Evolutionary conservation across 1,284 basidiomycete genomes (phyloP), one percentile per base, ranked within the genome.

Genomic region (Ganoderma sp.): DNA sequence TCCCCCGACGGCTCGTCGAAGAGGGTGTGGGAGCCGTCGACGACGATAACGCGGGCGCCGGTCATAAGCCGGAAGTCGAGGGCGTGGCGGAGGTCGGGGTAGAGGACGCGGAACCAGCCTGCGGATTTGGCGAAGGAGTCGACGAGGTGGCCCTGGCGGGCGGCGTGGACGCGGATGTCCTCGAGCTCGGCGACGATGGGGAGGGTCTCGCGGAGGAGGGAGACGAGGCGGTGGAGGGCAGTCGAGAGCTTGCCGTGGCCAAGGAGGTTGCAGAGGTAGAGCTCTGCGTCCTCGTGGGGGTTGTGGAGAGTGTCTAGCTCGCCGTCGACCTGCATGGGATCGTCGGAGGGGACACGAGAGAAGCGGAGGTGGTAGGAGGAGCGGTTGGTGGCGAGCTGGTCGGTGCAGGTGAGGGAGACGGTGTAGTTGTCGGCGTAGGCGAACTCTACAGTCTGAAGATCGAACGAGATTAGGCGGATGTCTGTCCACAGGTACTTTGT

Each of bases 361-460:
- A 93, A 93, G 37, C 85, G 85, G n/a, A 93, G 85, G 70, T 88
- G 85, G 74, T 92, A 93, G 19, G 87, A 88, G 19, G 89, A 89
- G 39, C 88, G 88, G 0, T 83, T 84, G 0, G 84, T 81, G 2
- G 87, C 87, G 17, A 91, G 83, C 75, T 91, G 90, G 75, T 92
- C 90, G 66, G 88, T 87, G 77, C 90, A 92, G 39, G 87, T 89
- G 58, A 93, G 90, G 7, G 89, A 87, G 50, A 93, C 88, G 0
- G 89, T 85, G 76, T 91, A 93, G 75, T 87, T 90, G 63, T 81
- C 81, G 14, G 89, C 85, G 76, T 96, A 96, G 5, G 89, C 87
- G 77, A 97, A 91, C 74, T 94, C 91, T n/a, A 95, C 94, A 0
- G 93, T 94, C 74, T 94, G 93, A 19, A 96, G 80, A 78, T 96